phyloP scores from a whole-genome alignment of 139 green algal species.

The Axilococcus clingmanii region DNA sequence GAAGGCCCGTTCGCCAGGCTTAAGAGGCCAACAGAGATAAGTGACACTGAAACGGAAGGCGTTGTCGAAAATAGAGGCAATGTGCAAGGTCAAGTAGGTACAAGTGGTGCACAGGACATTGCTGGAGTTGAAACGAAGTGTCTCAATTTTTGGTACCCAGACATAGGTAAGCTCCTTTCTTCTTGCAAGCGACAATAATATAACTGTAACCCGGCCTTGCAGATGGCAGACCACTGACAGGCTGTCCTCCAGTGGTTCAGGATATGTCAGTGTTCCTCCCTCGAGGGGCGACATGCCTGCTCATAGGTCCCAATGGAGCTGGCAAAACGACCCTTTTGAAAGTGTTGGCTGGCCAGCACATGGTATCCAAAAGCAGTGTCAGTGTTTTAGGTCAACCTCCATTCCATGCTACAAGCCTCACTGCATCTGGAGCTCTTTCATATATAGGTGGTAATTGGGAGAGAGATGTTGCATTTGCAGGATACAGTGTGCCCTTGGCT shows the following conservation, averaged over 20 bases:
- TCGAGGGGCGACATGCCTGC: constrained; percentile 55
- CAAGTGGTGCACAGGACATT: too few species aligned
- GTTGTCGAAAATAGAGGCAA: too few species aligned
- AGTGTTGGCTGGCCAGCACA: constrained; percentile 84
- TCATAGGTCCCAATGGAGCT: constrained; percentile 78
- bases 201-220: constrained; percentile 6
- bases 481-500: constrained; percentile 10
- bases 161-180: constrained; percentile 42
- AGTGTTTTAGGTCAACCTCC: constrained; percentile 70
- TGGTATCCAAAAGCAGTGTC: constrained; percentile 56
- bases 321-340: constrained; percentile 85
- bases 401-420: constrained; percentile 88
- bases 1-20: too few species aligned
- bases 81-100: too few species aligned
- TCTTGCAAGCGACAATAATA: background rate
- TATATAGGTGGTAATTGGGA: constrained; percentile 95
- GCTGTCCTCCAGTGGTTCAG: constrained; percentile 49
- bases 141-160: constrained; percentile 67
- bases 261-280: constrained; percentile 53
- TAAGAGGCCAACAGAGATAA: too few species aligned
- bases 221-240: constrained; percentile 71
- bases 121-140: constrained; percentile 1
- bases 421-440: constrained; percentile 60
- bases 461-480: constrained; percentile 87
- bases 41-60: too few species aligned